These are phyloP conservation scores for Musa itinerans DNA, from an alignment of 176 grass and related monocot species.

Conservation along the genomic window DNA sequence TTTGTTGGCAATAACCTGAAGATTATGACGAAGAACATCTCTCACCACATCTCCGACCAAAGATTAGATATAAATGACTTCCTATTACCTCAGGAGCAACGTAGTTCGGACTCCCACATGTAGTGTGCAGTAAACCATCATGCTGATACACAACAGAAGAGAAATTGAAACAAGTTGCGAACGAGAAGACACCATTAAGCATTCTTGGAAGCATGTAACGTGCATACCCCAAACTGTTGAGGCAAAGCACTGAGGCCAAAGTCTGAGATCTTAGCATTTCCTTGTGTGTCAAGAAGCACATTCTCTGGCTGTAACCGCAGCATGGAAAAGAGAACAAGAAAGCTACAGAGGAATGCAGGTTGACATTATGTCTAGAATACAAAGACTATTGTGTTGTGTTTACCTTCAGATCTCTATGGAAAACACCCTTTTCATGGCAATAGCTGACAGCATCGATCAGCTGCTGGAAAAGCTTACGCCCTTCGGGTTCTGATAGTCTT, in stretches of 20 bases:
- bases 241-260: slow-evolving; percentile 84
- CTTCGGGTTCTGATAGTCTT: slow-evolving; percentile 55
- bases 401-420: slow-evolving; percentile 91
- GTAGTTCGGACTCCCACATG: slow-evolving; percentile 94
- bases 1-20: slow-evolving; percentile 77
- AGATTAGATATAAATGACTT: neutral
- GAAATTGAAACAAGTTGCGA: neutral
- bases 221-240: slow-evolving; percentile 61
- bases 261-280: slow-evolving; percentile 93
- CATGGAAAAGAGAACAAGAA: slow-evolving; percentile 14
- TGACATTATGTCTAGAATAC: neutral
- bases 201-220: neutral
- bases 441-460: slow-evolving; percentile 88
- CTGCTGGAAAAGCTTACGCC: slow-evolving; percentile 81
- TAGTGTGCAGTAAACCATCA: slow-evolving; percentile 92
- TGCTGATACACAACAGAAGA: slow-evolving; percentile 36
- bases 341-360: slow-evolving; percentile 1
- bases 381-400: neutral
- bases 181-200: neutral
- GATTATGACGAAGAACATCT: slow-evolving; percentile 18
- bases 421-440: slow-evolving; percentile 88
- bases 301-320: slow-evolving; percentile 74
- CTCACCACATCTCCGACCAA: too few species aligned
- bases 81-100: slow-evolving; percentile 72
- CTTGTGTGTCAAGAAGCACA: slow-evolving; percentile 84